Evolutionary conservation across 2,329 filamentous ascomycete species (phyloP), one percentile per base, ranked within the genome.

Genomic region (Neoscytalidium dimidiatum): DNA sequence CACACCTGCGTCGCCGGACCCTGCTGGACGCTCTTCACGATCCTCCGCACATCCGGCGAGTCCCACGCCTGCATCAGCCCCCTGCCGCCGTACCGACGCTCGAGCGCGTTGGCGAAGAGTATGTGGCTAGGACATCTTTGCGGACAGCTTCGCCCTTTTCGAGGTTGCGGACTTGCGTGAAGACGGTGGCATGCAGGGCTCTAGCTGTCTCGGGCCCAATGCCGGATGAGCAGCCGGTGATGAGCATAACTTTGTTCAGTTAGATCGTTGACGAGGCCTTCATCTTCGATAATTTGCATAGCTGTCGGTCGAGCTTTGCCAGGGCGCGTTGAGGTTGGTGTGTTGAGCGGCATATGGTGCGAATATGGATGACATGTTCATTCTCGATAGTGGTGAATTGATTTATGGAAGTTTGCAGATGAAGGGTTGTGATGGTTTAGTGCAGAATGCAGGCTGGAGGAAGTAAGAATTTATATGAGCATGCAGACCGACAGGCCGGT

Each of bases 31-130:
- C n/a, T 49, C 19, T 49, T 26, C 23, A 31, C 31, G 19, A 46
- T 17, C 8, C 13, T 1, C 62, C 84, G 77, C 64, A 82, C 84
- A 5, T 83, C 80, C 64, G 83, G 33, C 33, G 2, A 6, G 6
- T 31, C 79, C 69, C 80, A 84, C 19, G 85, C 77, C 60, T 82
- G 83, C 4, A 84, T 82, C 0, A 79, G 75, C 68, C 86, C 87
- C 43, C 78, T 77, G 65, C 83, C 56, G 33, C 2, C 52, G 21
- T 56, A 56, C 29, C 52, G 52, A n/a, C 52, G 52, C 31, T 56
- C 52, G 52, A 56, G 21, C 9, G 29, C 52, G 29, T 69, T 69
- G 0, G 73, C 66, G 35, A 74, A 74, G 28, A 74, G 60, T 26
- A 71, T 67, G 52, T 38, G 9, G 29, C 66, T 13, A 70, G 46